Percentiles rank a stretch among this genome's conserved stretches.
These are phyloP conservation scores for Fonsecaea erecta DNA, from an alignment of 2,329 filamentous ascomycete species.

Conservation along the genomic window DNA sequence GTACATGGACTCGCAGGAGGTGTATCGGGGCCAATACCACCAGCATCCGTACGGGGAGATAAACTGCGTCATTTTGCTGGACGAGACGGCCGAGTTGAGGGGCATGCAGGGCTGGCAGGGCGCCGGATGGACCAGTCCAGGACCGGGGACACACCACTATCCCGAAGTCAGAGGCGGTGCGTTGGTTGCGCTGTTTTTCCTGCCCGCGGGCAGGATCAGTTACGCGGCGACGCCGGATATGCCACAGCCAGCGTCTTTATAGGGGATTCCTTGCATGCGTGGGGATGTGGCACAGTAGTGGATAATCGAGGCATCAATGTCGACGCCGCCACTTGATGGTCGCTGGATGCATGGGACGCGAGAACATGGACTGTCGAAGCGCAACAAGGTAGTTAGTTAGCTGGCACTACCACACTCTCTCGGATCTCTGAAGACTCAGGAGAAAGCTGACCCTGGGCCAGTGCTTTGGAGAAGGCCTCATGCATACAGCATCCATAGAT, in stretches of 20 bases:
- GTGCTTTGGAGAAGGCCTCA: background rate
- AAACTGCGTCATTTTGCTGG: slow-evolving; percentile 60
- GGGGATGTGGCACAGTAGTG: background rate
- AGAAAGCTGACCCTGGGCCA: background rate
- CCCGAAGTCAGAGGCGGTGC: slow-evolving; percentile 58
- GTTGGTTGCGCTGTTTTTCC: slow-evolving; percentile 60
- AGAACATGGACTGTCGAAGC: slow-evolving; percentile 21
- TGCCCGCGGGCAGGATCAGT: slow-evolving; percentile 59
- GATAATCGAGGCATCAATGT: background rate
- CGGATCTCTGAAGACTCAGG: background rate
- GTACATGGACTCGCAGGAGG: slow-evolving; percentile 59
- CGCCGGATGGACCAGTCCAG: slow-evolving; percentile 61
- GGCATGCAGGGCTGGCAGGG: slow-evolving; percentile 63
- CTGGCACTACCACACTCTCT: background rate
- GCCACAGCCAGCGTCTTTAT: slow-evolving; percentile 27
- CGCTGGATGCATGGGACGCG: slow-evolving; percentile 27
- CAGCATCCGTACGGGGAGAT: slow-evolving; percentile 61
- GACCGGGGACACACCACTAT: slow-evolving; percentile 62
- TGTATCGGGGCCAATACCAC: slow-evolving; percentile 60
- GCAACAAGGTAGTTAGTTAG: no score
- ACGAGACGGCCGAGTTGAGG: slow-evolving; percentile 56
- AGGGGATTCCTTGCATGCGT: background rate
- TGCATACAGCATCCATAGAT: background rate
- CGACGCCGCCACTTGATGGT: slow-evolving; percentile 17
- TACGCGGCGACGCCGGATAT: slow-evolving; percentile 33